phyloP scores from a whole-genome alignment of 1,139 yeast genomes.

The Scheffersomyces insectosa region DNA sequence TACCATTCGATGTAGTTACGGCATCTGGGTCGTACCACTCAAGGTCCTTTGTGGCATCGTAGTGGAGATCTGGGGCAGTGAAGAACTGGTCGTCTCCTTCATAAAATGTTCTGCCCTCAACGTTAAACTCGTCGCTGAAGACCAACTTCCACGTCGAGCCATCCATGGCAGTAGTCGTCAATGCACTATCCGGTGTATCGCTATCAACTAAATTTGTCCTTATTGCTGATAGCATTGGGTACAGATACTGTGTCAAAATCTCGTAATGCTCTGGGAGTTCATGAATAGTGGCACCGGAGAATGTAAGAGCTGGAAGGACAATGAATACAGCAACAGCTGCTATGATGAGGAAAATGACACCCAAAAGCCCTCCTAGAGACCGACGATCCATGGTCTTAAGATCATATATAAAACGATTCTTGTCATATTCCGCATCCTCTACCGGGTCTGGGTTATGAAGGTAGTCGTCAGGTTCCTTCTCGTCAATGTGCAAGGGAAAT shows the following conservation, averaged over 20 bases:
- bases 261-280: constrained; percentile 20
- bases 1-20: constrained; percentile 26
- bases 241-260: constrained; percentile 22
- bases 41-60: constrained; percentile 32
- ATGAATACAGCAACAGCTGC: constrained; percentile 24
- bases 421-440: constrained; percentile 31
- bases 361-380: constrained; percentile 23
- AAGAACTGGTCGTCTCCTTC: constrained; percentile 35
- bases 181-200: constrained; percentile 24
- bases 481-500: constrained; percentile 31
- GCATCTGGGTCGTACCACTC: constrained; percentile 38
- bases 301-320: constrained; percentile 28
- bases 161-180: constrained; percentile 14
- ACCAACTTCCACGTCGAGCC: constrained; percentile 28
- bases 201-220: constrained; percentile 28
- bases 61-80: constrained; percentile 27
- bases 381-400: constrained; percentile 25
- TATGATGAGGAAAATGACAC: constrained; percentile 19
- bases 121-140: constrained; percentile 31
- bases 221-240: constrained; percentile 25
- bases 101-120: constrained; percentile 32
- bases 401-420: constrained; percentile 25
- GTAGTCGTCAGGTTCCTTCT: constrained; percentile 32
- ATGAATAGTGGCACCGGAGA: constrained; percentile 20
- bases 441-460: constrained; percentile 34